Conservation (phyloP, 805 yeast genomes). For the Candida hispaniensis region DNA sequence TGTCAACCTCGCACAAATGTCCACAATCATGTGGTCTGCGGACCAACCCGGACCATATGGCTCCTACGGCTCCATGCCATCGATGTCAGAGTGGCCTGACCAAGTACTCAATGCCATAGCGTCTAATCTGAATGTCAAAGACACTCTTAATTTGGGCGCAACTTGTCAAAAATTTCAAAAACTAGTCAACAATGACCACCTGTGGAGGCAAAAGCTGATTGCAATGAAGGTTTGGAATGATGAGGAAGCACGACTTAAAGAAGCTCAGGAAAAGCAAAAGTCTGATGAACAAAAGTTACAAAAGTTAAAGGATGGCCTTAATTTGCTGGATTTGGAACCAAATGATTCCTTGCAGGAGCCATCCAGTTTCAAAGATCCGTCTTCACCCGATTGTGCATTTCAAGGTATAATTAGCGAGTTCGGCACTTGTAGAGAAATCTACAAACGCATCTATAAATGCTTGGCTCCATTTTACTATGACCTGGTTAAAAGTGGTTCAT, state of each 20-base stretch:
- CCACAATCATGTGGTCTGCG: conserved; percentile 16
- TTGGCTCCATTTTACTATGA: conserved; percentile 40
- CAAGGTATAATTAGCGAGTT: conserved; percentile 16
- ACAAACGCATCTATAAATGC: conserved; percentile 28
- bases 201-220: conserved; percentile 34
- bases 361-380: not conserved
- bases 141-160: conserved; percentile 1
- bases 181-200: conserved; percentile 14
- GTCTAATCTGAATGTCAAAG: conserved; percentile 1
- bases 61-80: conserved; percentile 5
- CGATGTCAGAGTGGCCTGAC: conserved; percentile 14
- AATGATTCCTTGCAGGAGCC: not conserved
- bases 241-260: conserved; percentile 4
- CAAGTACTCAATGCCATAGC: conserved; percentile 7
- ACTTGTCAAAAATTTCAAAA: conserved; percentile 2
- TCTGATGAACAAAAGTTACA: conserved; percentile 5
- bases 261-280: not conserved
- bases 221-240: conserved; percentile 27
- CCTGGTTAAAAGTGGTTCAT: conserved; percentile 31
- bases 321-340: conserved; percentile 2
- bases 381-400: conserved; percentile 17
- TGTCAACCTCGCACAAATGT: conserved; percentile 6
- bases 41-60: conserved; percentile 11
- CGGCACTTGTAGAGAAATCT: conserved; percentile 19
- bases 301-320: not conserved